Percentiles rank a stretch among this genome's conserved stretches.
Conservation (phyloP, 257 asterid genomes). For the Mitragyna speciosa region DNA sequence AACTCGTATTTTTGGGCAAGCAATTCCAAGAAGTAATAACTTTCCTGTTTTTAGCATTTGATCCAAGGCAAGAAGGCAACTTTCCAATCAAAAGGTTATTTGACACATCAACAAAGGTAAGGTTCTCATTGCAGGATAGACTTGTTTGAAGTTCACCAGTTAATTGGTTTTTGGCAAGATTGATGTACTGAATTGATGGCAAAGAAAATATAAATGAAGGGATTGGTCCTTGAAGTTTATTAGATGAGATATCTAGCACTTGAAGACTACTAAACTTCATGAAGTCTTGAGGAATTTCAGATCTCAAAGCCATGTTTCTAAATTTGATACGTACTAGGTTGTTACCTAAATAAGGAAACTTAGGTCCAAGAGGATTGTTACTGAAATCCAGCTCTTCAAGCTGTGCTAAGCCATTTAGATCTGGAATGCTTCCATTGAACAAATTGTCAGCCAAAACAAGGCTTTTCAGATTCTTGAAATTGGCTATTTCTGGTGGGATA, state of each 20-base stretch:
- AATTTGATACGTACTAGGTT: slow-evolving; percentile 44
- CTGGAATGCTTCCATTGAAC: slow-evolving; percentile 74
- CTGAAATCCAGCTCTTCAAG: slow-evolving; percentile 81
- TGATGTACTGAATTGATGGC: slow-evolving; percentile 53
- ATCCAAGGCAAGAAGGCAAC: slow-evolving; percentile 71
- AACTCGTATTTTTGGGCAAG: slow-evolving; percentile 50
- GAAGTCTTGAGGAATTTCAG: slow-evolving; percentile 59
- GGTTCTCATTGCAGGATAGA: slow-evolving; percentile 52
- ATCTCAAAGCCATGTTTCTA: slow-evolving; percentile 63
- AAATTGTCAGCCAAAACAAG: slow-evolving; percentile 63
- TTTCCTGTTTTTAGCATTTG: slow-evolving; percentile 49
- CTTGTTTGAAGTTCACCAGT: slow-evolving; percentile 60
- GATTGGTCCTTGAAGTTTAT: slow-evolving; percentile 69
- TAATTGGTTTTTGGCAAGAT: slow-evolving; percentile 60
- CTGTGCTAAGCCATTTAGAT: slow-evolving; percentile 44
- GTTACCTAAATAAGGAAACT: slow-evolving; percentile 57
- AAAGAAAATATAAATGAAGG: slow-evolving; percentile 73
- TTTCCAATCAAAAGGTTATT: slow-evolving; percentile 72
- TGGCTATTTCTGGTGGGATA: slow-evolving; percentile 60
- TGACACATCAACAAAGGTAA: slow-evolving; percentile 68
- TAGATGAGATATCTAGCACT: slow-evolving; percentile 63
- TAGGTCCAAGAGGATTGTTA: slow-evolving; percentile 58
- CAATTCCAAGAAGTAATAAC: slow-evolving; percentile 67
- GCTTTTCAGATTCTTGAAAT: slow-evolving; percentile 46
- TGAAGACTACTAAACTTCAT: slow-evolving; percentile 43